phyloP scores from a whole-genome alignment of 2,329 filamentous ascomycete species.

The Sclerotiophoma versabilis region DNA sequence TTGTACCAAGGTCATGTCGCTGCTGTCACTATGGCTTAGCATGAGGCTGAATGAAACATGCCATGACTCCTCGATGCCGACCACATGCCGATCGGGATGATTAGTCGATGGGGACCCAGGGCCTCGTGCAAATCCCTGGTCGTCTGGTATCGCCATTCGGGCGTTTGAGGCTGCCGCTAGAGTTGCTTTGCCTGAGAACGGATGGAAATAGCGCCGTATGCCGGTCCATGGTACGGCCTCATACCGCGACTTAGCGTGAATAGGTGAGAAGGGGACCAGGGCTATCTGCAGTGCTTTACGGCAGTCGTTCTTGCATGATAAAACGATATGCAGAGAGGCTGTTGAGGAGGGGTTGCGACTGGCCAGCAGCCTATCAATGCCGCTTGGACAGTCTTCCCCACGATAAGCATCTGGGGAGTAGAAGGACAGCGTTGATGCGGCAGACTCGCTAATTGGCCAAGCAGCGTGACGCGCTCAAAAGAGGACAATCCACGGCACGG shows the following conservation, averaged over 20 bases:
- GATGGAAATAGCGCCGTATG: conserved; percentile 5
- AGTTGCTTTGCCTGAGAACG: conserved; percentile 6
- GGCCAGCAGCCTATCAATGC: conserved; percentile 10
- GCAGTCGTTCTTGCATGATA: conserved; percentile 2
- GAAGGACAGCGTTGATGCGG: conserved; percentile 12
- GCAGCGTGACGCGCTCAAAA: conserved; percentile 1
- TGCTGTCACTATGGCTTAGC: conserved; percentile 18
- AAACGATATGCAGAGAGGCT: conserved; percentile 1
- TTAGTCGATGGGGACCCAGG: background rate
- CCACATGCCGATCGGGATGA: conserved; percentile 12
- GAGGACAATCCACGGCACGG: conserved; percentile 5
- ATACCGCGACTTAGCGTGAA: conserved; percentile 3
- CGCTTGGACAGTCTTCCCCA: conserved; percentile 13
- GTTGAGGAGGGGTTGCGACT: conserved; percentile 14
- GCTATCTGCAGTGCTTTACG: background rate
- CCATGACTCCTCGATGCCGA: conserved; percentile 13
- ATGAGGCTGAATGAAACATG: conserved; percentile 21
- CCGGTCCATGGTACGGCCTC: conserved; percentile 5
- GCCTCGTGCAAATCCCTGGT: conserved; percentile 4
- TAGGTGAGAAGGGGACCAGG: background rate
- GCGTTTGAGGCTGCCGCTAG: conserved; percentile 5
- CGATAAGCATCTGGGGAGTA: conserved; percentile 16
- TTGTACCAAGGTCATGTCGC: conserved; percentile 12
- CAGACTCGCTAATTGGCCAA: conserved; percentile 6
- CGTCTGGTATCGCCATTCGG: conserved; percentile 4